phyloP scores from a whole-genome alignment of 1,284 basidiomycete species.

The Cystobasidium pallidum region DNA sequence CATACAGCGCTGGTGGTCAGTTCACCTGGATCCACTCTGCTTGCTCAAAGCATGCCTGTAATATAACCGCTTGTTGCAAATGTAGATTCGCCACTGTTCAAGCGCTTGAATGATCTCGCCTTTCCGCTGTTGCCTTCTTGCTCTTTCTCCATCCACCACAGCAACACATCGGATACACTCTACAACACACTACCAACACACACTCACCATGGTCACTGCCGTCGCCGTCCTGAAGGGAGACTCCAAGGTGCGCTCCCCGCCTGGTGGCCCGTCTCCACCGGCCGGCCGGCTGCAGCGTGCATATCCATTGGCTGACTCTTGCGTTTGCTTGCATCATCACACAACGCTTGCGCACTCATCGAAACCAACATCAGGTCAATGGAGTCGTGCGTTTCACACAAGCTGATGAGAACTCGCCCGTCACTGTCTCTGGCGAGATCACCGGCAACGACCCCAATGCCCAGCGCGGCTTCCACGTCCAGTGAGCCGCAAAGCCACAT shows the following conservation, averaged over 20 bases:
- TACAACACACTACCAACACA: background rate
- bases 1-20: no score
- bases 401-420: conserved; percentile 61
- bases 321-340: background rate
- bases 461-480: conserved; percentile 74
- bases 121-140: background rate
- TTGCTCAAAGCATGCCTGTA: no score
- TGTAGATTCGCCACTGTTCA: background rate
- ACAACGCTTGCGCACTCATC: background rate
- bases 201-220: conserved; percentile 60
- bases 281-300: background rate
- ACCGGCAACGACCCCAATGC: conserved; percentile 66
- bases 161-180: background rate
- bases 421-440: conserved; percentile 67
- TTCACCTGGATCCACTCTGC: no score
- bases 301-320: conserved; percentile 11
- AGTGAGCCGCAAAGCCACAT: conserved; percentile 61
- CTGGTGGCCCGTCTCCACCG: background rate
- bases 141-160: conserved; percentile 8
- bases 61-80: no score
- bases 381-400: conserved; percentile 73
- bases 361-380: conserved; percentile 60
- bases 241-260: conserved; percentile 47
- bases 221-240: conserved; percentile 69
- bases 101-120: background rate